Base-by-base conservation (phyloP, 495 filamentous ascomycete species). In the Neurospora terricola region DNA sequence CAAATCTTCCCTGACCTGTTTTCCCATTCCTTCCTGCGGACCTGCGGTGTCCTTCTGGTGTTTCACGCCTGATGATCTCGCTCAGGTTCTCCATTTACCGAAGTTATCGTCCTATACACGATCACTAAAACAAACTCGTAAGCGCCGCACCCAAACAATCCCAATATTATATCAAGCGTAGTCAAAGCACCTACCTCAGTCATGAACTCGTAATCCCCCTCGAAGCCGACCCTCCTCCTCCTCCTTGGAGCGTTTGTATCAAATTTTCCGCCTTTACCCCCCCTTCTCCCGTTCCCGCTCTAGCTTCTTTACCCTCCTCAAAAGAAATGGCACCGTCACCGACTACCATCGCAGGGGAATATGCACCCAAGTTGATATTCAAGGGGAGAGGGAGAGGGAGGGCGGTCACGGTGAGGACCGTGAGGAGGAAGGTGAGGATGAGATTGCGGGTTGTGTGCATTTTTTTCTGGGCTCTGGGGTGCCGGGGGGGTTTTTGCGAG, bases 281-380 rank as follows among this genome's bases (percentile, higher is more conserved):
- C n/a, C 2, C 27, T 45, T 10, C 43, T 27, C n/a, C 48, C 23
- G 72, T 70, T 14, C 72, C 72, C 23, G 72, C 81, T 7, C 80
- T 3, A 34, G 30, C 84, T 27, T 77, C 77, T 70, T 83, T 82
- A 23, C 71, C 81, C 30, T 78, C 79, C 45, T 79, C 80, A 75
- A 88, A 87, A 16, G 85, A 84, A 72, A 88, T 87, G 72, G 84
- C 86, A 77, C 87, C 86, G 82, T 88, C 86, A 83, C 87, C 86
- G 77, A 88, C 87, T 76, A 88, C 87, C 78, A 88, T 72, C 38
- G 87, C 87, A 16, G 86, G 87, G 12, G 86, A 88, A 76, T 87
- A 88, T n/a, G 87, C 86, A 23, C 86, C 87, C 37, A 88, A 80
- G 80, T 88, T 88, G 82, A 88, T 88, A 81, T 88, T 88, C 6